Percentiles rank a stretch among this genome's conserved stretches.
Evolutionary conservation across 495 filamentous ascomycete species (phyloP).

Genomic region (Penicillium dipodomyicola): DNA sequence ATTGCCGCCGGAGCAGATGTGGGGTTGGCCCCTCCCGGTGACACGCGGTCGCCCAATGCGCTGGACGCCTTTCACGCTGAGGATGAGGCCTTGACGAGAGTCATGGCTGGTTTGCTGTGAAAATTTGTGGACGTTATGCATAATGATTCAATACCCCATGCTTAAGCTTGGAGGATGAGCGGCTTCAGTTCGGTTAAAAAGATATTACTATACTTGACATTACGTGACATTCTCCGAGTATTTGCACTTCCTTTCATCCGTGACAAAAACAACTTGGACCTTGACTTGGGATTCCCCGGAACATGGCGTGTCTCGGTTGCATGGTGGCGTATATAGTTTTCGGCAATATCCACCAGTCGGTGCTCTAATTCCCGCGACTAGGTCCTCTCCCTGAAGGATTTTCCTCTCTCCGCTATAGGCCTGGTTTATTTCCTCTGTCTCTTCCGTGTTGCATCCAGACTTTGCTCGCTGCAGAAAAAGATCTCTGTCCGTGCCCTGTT

Average conservation of each 20-base stretch:
- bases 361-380: neutral
- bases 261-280: conserved; percentile 11
- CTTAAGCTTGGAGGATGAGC: neutral
- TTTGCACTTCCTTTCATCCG: conserved; percentile 3
- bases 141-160: neutral
- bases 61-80: conserved; percentile 39
- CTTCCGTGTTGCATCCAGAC: neutral
- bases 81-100: conserved; percentile 41
- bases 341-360: conserved; percentile 22
- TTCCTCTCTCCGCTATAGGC: too few relatives aligned
- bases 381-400: neutral
- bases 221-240: neutral
- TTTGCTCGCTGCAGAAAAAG: neutral
- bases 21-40: conserved; percentile 11
- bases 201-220: neutral
- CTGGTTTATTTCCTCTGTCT: neutral
- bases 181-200: neutral
- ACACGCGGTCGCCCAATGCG: conserved; percentile 12
- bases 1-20: conserved; percentile 15
- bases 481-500: neutral
- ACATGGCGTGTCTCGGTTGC: neutral
- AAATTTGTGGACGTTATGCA: neutral
- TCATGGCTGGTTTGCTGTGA: conserved; percentile 44
- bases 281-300: neutral
- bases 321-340: conserved; percentile 3